phyloP scores from a whole-genome alignment of 139 green algal species.

The Mesotaenium endlicherianum region DNA sequence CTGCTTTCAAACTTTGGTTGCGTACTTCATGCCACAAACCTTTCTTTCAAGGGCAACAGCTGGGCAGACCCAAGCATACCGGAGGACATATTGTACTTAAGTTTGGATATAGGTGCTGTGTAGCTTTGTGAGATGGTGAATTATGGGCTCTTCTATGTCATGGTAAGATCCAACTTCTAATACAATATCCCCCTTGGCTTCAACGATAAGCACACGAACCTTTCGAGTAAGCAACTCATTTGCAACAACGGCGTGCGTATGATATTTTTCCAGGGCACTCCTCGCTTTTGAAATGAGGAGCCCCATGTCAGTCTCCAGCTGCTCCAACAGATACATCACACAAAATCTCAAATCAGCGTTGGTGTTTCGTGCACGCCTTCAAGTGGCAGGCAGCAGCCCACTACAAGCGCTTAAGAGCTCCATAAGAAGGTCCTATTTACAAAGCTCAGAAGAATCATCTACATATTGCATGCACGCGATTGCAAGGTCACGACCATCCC shows the following conservation, averaged over 20 bases:
- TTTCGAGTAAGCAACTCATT: constrained; percentile 84
- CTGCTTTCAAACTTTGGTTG: too few relatives aligned
- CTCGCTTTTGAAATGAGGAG: constrained; percentile 69
- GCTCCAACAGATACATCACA: not conserved
- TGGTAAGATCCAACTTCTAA: not conserved
- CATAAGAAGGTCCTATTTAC: not conserved
- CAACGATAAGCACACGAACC: constrained; percentile 31
- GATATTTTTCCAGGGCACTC: constrained; percentile 69
- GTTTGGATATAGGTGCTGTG: too few relatives aligned
- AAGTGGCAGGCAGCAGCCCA: not conserved
- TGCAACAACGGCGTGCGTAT: constrained; percentile 87
- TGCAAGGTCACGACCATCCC: too few relatives aligned
- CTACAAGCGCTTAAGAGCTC: not conserved
- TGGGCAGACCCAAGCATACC: too few relatives aligned
- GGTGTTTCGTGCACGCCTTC: not conserved
- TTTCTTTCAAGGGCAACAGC: too few relatives aligned
- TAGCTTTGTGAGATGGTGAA: too few relatives aligned
- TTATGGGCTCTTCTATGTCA: constrained; percentile 22
- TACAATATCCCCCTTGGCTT: not conserved
- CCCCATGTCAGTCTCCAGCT: constrained; percentile 86
- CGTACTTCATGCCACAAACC: too few relatives aligned
- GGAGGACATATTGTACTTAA: too few relatives aligned
- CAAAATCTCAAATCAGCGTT: not conserved
- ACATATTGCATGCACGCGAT: not conserved
- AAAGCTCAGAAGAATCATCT: not conserved